Evolutionary conservation across 176 grass and related monocot species (phyloP).

Genomic region (Lolium rigidum): DNA sequence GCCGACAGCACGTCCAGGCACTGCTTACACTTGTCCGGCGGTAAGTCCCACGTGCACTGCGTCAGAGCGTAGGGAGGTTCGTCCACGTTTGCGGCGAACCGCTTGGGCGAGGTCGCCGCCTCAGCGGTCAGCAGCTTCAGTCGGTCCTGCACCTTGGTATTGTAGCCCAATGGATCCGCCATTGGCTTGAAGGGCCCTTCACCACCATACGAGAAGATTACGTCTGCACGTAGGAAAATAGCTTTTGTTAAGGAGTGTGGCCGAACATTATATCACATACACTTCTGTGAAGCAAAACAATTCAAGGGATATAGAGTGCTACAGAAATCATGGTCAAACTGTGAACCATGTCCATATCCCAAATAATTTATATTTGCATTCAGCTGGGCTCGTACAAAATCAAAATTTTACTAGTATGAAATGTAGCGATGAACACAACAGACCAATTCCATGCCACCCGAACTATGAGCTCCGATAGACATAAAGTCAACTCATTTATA

Average conservation of each 20-base stretch:
- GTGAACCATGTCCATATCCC: not conserved
- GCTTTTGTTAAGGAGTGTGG: not conserved
- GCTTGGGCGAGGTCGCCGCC: not conserved
- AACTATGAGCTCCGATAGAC: not conserved
- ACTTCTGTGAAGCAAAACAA: no score
- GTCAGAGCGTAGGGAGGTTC: not conserved
- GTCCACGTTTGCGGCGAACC: not conserved
- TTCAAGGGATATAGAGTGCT: no score
- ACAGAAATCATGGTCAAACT: no score
- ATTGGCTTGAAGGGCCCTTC: not conserved
- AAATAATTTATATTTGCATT: not conserved
- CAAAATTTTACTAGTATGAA: not conserved
- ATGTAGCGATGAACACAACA: not conserved
- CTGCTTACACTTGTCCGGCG: not conserved
- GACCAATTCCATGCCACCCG: not conserved
- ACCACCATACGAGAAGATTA: not conserved
- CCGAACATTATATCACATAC: no score
- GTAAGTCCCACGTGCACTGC: conserved; percentile 1
- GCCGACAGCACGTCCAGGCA: not conserved
- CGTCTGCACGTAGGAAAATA: not conserved
- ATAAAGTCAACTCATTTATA: no score
- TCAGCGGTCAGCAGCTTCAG: not conserved
- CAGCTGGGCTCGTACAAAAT: not conserved
- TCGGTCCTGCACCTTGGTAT: not conserved
- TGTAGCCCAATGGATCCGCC: not conserved